Conservation (phyloP, 129 eudicot species). For the Flaveria trinervia region DNA sequence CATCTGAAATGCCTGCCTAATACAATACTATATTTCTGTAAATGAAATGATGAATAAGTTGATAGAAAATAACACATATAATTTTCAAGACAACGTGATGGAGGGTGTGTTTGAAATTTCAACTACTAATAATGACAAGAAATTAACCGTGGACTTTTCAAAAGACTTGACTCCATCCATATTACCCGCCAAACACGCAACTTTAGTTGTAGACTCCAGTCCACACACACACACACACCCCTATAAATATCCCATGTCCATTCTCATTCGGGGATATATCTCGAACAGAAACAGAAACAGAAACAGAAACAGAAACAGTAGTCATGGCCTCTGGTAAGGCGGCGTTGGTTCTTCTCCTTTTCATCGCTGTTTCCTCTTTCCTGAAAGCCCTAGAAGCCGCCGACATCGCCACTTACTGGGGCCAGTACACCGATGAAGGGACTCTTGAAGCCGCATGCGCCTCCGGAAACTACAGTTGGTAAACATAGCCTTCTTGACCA, state of each 20-base stretch:
- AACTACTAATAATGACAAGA: too few species aligned
- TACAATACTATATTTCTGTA: too few species aligned
- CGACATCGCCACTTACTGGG: constrained; percentile 72
- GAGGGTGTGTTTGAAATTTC: too few species aligned
- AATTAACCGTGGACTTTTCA: constrained; percentile 14
- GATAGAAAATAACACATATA: too few species aligned
- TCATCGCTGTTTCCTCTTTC: constrained; percentile 14
- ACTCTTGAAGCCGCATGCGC: constrained; percentile 51
- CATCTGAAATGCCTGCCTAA: too few species aligned
- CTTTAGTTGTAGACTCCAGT: too few species aligned
- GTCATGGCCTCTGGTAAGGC: not conserved
- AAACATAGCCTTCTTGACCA: constrained; percentile 57
- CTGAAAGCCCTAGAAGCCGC: constrained; percentile 35
- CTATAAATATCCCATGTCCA: constrained; percentile 30
- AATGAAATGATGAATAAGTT: too few species aligned
- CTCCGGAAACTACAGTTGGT: constrained; percentile 55
- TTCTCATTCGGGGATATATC: not conserved
- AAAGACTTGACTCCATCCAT: too few species aligned
- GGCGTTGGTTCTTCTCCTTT: constrained; percentile 20
- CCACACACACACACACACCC: not conserved
- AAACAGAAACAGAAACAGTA: too few species aligned
- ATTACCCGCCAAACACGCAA: constrained; percentile 24
- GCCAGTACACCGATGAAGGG: constrained; percentile 64
- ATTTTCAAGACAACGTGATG: too few species aligned
- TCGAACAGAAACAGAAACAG: not conserved